Conservation (phyloP, 1,284 basidiomycete genomes). For the Anthracocystis setariae region DNA sequence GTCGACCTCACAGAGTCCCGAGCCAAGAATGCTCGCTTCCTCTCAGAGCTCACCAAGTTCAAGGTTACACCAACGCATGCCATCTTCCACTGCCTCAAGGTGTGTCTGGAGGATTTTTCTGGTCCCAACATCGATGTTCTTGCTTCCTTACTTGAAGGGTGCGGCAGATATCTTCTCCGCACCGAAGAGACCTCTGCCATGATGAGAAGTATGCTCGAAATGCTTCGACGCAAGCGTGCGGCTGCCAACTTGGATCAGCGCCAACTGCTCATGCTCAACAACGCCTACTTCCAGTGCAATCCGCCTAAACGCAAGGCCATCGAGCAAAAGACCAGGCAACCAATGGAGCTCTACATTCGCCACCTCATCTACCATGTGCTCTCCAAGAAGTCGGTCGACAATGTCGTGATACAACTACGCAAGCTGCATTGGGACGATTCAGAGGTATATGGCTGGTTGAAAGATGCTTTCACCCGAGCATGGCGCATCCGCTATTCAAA, state of each 20-base stretch:
- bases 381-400: conserved; percentile 88
- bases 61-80: conserved; percentile 89
- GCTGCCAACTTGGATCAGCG: conserved; percentile 91
- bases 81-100: conserved; percentile 94
- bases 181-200: conserved; percentile 86
- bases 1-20: conserved; percentile 86
- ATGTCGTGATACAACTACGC: conserved; percentile 87
- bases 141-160: conserved; percentile 89
- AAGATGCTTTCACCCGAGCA: conserved; percentile 90
- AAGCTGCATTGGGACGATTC: conserved; percentile 95
- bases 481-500: conserved; percentile 96
- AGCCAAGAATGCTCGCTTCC: conserved; percentile 88
- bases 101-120: conserved; percentile 93
- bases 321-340: conserved; percentile 83
- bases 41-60: conserved; percentile 95
- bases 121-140: conserved; percentile 93
- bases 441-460: conserved; percentile 69
- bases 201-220: conserved; percentile 78
- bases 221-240: conserved; percentile 92
- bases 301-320: conserved; percentile 90
- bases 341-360: conserved; percentile 90
- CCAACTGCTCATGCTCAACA: conserved; percentile 88
- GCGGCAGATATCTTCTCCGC: conserved; percentile 89
- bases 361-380: conserved; percentile 92
- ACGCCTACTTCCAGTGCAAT: conserved; percentile 99